phyloP scores from a whole-genome alignment of 345 rosid genomes.

The Eucalyptus urophylla region DNA sequence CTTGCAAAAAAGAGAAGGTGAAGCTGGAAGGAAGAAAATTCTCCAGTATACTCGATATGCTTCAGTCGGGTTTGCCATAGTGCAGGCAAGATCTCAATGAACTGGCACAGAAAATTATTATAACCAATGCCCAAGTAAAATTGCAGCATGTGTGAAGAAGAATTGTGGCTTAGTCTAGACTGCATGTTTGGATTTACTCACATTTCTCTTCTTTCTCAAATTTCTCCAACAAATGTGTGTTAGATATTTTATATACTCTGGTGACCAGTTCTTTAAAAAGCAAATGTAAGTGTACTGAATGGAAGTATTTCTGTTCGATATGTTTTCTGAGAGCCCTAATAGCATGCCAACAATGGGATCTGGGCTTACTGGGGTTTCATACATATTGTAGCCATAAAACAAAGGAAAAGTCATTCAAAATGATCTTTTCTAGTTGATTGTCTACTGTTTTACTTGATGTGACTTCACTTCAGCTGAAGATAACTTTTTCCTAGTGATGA shows the following conservation, averaged over 20 bases:
- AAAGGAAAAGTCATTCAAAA: neutral
- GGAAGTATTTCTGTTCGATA: neutral
- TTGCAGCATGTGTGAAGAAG: neutral
- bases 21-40: slow-evolving; percentile 94
- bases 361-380: neutral
- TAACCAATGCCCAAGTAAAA: neutral
- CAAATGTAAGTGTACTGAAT: neutral
- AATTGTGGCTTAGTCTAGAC: neutral
- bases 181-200: neutral
- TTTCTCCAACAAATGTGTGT: neutral
- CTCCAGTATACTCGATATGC: slow-evolving; percentile 90
- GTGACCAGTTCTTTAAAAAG: neutral
- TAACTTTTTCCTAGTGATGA: neutral
- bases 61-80: slow-evolving; percentile 90
- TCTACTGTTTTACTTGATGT: neutral
- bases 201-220: neutral
- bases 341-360: neutral
- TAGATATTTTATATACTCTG: neutral
- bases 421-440: neutral
- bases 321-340: neutral
- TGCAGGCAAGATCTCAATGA: slow-evolving; percentile 32
- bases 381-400: neutral
- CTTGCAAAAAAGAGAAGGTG: slow-evolving; percentile 98
- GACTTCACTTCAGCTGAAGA: neutral
- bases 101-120: neutral